phyloP scores from a whole-genome alignment of 768 basidiomycete genomes.

The Naganishia vishniacii region DNA sequence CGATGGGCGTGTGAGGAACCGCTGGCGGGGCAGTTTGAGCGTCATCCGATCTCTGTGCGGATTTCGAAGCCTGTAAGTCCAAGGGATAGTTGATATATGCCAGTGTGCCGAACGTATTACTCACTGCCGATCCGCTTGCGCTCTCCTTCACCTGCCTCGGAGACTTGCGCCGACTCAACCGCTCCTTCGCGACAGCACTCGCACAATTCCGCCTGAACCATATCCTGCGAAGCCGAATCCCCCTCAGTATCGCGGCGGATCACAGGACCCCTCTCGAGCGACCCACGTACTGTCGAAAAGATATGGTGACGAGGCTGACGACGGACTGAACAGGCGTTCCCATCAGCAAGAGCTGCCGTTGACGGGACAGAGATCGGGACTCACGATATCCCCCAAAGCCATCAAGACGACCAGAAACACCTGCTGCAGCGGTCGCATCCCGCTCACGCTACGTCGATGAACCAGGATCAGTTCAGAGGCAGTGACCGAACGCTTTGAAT shows the following conservation, averaged over 20 bases:
- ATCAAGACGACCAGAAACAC: conserved; percentile 30
- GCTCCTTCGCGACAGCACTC: background rate
- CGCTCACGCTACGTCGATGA: conserved; percentile 23
- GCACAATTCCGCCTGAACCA: background rate
- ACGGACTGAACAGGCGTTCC: background rate
- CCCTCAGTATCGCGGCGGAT: background rate
- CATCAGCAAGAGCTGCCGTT: background rate
- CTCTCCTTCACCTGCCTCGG: background rate
- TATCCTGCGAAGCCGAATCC: background rate
- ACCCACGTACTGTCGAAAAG: background rate
- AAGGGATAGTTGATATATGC: too few relatives aligned
- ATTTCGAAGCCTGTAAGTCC: background rate
- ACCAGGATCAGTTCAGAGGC: background rate
- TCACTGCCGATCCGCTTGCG: background rate
- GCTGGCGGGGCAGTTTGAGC: too few relatives aligned
- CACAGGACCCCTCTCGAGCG: background rate
- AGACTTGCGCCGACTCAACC: background rate
- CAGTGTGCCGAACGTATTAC: background rate
- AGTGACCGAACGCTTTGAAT: background rate
- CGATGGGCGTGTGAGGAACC: too few relatives aligned
- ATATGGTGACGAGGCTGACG: background rate
- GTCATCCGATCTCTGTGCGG: too few relatives aligned
- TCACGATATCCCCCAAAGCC: conserved; percentile 19
- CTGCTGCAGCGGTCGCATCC: conserved; percentile 27
- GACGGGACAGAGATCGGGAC: background rate